phyloP scores from a whole-genome alignment of 2,329 filamentous ascomycete genomes.

The Triangularia verruculosa region DNA sequence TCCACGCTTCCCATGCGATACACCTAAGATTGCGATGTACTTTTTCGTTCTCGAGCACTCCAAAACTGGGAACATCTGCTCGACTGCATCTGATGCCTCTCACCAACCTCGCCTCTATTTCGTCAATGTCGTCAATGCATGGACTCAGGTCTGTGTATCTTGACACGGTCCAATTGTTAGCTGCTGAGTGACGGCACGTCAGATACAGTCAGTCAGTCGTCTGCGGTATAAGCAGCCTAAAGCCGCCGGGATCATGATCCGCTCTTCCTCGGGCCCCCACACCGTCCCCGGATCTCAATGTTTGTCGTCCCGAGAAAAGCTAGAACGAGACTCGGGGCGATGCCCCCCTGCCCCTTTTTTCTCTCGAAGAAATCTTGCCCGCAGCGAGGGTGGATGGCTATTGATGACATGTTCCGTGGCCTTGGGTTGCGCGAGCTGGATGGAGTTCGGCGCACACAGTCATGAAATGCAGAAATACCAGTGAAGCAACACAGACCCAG shows the following conservation, averaged over 20 bases:
- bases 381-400: neutral
- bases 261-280: conserved; percentile 5
- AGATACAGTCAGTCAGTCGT: neutral
- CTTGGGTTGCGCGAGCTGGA: neutral
- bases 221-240: conserved; percentile 2
- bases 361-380: neutral
- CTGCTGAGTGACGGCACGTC: neutral
- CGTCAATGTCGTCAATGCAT: neutral
- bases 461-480: neutral
- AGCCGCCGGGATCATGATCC: conserved; percentile 7
- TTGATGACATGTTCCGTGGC: neutral
- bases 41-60: neutral
- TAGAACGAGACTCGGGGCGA: neutral
- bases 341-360: neutral
- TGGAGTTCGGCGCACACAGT: neutral
- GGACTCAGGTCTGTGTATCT: neutral
- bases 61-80: neutral
- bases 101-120: too few relatives aligned
- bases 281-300: neutral
- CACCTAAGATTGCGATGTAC: neutral
- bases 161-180: neutral
- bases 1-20: neutral
- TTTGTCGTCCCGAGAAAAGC: neutral
- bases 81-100: neutral
- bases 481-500: neutral